Base-by-base conservation (phyloP, 495 filamentous ascomycete genomes). In the Aspergillus baeticus region DNA sequence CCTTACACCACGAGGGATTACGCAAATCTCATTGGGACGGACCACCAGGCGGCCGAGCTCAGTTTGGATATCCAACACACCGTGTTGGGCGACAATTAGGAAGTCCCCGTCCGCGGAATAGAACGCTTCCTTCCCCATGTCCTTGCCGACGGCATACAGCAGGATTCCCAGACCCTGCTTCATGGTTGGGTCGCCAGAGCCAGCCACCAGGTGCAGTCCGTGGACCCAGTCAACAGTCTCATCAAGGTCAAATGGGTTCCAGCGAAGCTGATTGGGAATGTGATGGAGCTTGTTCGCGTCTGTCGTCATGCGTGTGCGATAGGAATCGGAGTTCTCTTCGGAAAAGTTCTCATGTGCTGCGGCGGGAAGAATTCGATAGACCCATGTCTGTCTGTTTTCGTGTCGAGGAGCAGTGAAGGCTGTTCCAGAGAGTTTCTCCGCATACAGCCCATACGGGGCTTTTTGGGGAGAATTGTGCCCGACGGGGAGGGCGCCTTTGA, bases 41-140 rank as follows among this genome's bases (percentile, higher is more conserved):
- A 96, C 82, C n/a, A 94, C 74, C 17, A 96, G 72, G 58, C 83
- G 82, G 10, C 92, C 92, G 26, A 95, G 72, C 71, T 96, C 92
- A 0, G 92, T 92, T 62, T 88, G 86, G 51, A 96, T 90, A 63
- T 96, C 88, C 44, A 96, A 78, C 31, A 84, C 84, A 14, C 92
- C 92, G 61, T 92, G 86, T 67, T 96, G 91, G 0, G 84, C 80
- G 10, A 96, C 91, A 58, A 96, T 87, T 37, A 96, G 71, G 64
- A 95, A 84, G 70, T 96, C 92, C 0, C 92, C 92, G 63, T 96
- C 92, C 0, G 90, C 87, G n/a, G 87, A 91, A 71, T 93, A 96
- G 68, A 93, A 96, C 0, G 90, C 91, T 42, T 82, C 75, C 44
- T 84, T 77, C 38, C 78, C 78, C 92, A 96, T 96, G 55, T 88